Base-by-base conservation (phyloP, 306 rosid genomes). In the Glycine tomentella region DNA sequence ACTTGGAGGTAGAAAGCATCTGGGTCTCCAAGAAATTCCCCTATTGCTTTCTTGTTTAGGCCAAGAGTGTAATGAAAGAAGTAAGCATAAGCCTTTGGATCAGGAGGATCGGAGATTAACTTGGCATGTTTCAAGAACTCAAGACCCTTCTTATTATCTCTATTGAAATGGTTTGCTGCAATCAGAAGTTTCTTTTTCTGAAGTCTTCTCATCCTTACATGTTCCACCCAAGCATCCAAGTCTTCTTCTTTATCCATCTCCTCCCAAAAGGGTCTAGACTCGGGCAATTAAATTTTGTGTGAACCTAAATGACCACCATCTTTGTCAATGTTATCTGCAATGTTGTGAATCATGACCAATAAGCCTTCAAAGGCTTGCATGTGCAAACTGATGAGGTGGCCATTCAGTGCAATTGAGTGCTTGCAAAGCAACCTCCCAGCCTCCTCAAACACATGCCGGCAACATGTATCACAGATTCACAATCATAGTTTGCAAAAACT, bases 11-110 rank as follows among this genome's bases (percentile, higher is more conserved):
- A 89, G 69, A 95, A 90, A 70, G 81, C 86, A 76, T 87, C 97
- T 36, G 98, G 99, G 80, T 95, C 98, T 1, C 99, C 99, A 50
- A 95, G 94, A 88, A 82, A 93, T 57, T 95, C 99, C 4, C 97
- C 98, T 36, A 95, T 87, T 53, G 78, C 42, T 48, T 70, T 90
- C 90, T 89, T 95, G 87, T 95, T 94, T 25, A 95, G 31, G 33
- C 94, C 97, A 0, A 92, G 91, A 15, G 96, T 86, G 89, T 81
- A 91, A 1, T 93, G 83, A 46, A 93, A 91, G 90, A 93, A 95
- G 87, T 71, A 86, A 74, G 97, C 99, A 31, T 74, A 67, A 0
- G 86, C 83, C 77, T 86, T 90, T 0, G 98, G 94, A 75, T 93
- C 93, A 0, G 89, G 90, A 87, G 97, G 97, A 79, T 95, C 94